Conservation (phyloP, 441 rosid genomes). For the Breynia disticha region DNA sequence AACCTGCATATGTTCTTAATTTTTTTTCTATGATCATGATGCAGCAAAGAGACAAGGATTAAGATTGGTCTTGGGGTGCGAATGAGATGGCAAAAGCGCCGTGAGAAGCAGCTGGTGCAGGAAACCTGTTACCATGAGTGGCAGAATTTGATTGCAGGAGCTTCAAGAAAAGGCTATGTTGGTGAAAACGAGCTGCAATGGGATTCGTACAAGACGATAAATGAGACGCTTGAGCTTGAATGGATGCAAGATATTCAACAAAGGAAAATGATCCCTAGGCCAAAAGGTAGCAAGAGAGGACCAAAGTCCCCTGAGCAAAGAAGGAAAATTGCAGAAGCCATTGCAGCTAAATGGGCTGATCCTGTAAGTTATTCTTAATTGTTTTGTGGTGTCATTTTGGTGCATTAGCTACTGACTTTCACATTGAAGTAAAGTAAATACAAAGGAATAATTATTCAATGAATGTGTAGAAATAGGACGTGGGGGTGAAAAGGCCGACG, state of each 20-base stretch:
- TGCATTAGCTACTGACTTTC: background rate
- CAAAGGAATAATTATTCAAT: too few species aligned
- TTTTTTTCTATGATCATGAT: conserved; percentile 8
- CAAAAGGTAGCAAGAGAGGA: conserved; percentile 59
- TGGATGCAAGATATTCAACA: conserved; percentile 60
- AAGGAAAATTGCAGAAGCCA: conserved; percentile 83
- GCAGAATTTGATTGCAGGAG: conserved; percentile 84
- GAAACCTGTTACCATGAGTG: conserved; percentile 63
- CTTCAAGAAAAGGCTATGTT: conserved; percentile 51
- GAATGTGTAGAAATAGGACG: too few species aligned
- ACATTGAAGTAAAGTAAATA: background rate
- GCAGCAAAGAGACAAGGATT: conserved; percentile 62
- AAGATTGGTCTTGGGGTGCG: conserved; percentile 73
- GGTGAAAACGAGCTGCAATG: conserved; percentile 66
- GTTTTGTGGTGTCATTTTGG: background rate
- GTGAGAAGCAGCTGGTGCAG: conserved; percentile 45
- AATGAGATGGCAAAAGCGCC: conserved; percentile 64
- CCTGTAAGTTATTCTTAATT: conserved; percentile 48
- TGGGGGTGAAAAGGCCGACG: too few species aligned
- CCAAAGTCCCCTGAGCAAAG: conserved; percentile 78
- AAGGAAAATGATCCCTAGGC: conserved; percentile 45
- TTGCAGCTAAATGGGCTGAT: conserved; percentile 97
- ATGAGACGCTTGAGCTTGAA: conserved; percentile 50
- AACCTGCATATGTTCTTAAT: too few species aligned
- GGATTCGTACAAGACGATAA: conserved; percentile 55